These are phyloP conservation scores for Talaromyces thailandensis DNA, from an alignment of 495 filamentous ascomycete species.

Conservation along the genomic window DNA sequence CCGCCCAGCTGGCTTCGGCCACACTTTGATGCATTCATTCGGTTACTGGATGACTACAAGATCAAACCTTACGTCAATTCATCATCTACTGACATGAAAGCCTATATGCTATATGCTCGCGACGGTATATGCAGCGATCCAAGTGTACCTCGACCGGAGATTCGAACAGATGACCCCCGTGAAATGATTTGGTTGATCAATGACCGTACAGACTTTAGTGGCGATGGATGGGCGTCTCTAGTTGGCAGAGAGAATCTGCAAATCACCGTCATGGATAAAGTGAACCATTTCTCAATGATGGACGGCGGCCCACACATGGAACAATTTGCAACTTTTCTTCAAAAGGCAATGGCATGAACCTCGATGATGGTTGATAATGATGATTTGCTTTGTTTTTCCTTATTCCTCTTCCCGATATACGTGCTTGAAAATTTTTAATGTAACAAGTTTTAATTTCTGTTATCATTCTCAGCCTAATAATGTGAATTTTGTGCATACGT, in stretches of 20 bases:
- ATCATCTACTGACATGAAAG: not conserved
- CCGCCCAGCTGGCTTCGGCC: slow-evolving; percentile 25
- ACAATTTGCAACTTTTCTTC: not conserved
- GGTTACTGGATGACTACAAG: not conserved
- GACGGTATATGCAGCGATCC: slow-evolving; percentile 43
- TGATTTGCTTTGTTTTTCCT: not conserved
- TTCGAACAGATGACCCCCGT: not conserved
- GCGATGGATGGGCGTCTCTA: not conserved
- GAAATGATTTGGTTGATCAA: not conserved
- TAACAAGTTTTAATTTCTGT: no score
- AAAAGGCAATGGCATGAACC: not conserved
- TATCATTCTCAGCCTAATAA: no score
- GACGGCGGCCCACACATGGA: slow-evolving; percentile 7
- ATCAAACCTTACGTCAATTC: not conserved
- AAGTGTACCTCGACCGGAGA: not conserved
- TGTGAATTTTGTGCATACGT: no score
- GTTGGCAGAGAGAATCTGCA: not conserved
- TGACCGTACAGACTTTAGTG: not conserved
- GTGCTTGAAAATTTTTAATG: no score
- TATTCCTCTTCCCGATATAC: not conserved
- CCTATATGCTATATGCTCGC: not conserved
- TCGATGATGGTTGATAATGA: not conserved
- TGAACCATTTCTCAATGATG: slow-evolving; percentile 1
- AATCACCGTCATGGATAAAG: not conserved
- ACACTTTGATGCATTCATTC: slow-evolving; percentile 23